Conservation (phyloP, 108 stramenopile genomes). For the Stephanodiscus triporus region DNA sequence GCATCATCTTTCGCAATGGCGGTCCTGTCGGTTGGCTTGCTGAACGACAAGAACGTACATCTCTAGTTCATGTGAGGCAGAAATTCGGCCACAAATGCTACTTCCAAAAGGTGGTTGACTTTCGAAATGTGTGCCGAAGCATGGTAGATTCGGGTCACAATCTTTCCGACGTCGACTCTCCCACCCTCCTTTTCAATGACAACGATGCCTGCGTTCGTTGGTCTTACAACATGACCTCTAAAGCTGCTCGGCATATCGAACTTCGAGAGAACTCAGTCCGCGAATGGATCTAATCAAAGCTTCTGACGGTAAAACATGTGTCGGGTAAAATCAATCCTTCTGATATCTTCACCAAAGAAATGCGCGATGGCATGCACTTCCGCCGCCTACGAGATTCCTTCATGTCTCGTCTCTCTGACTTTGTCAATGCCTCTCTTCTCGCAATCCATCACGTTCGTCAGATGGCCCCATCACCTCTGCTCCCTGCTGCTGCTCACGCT, state of each 20-base stretch:
- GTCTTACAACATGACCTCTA: slow-evolving; percentile 10
- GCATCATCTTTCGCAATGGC: slow-evolving; percentile 10
- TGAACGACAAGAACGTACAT: slow-evolving; percentile 12
- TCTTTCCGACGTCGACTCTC: not conserved
- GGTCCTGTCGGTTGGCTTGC: slow-evolving; percentile 17
- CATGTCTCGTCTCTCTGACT: not conserved
- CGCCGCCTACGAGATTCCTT: not conserved
- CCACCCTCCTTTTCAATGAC: slow-evolving; percentile 10
- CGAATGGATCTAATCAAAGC: not conserved
- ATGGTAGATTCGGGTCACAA: not conserved
- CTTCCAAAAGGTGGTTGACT: slow-evolving; percentile 1
- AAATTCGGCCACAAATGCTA: slow-evolving; percentile 20
- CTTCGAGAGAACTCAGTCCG: slow-evolving; percentile 16
- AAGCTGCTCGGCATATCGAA: slow-evolving; percentile 17
- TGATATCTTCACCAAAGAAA: slow-evolving; percentile 12
- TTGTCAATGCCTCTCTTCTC: too few relatives aligned
- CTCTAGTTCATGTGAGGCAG: slow-evolving; percentile 16
- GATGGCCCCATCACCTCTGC: too few relatives aligned
- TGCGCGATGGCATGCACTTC: not conserved
- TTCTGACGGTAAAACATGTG: slow-evolving; percentile 14
- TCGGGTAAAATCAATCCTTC: slow-evolving; percentile 11
- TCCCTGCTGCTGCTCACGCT: too few relatives aligned
- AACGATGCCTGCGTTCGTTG: slow-evolving; percentile 24
- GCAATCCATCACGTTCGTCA: too few relatives aligned
- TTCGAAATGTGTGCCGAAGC: not conserved